phyloP scores from a whole-genome alignment of 208 protist genomes.

The Endotrypanum monterogeii region DNA sequence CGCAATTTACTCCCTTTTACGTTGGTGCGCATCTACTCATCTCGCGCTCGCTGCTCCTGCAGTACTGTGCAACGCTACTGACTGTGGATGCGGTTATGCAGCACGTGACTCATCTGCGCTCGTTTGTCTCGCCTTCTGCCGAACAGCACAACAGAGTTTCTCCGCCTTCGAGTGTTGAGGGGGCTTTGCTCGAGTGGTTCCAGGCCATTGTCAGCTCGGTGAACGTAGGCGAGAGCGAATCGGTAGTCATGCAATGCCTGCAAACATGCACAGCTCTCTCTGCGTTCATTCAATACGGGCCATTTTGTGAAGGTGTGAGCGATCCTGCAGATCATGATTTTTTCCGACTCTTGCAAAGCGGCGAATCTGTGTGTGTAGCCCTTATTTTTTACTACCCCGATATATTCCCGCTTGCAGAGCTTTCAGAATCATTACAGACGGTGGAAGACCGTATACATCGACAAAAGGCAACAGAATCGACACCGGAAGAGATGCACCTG shows the following conservation, averaged over 20 bases:
- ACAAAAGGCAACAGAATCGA: not conserved
- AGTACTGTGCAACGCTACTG: constrained; percentile 50
- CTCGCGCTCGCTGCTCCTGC: constrained; percentile 54
- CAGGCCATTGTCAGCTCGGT: constrained; percentile 22
- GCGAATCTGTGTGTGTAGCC: constrained; percentile 43
- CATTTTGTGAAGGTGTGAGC: constrained; percentile 23
- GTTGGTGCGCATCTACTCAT: constrained; percentile 64
- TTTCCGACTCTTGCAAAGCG: constrained; percentile 34
- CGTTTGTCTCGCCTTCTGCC: not conserved
- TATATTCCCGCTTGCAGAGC: constrained; percentile 31
- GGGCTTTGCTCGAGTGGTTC: constrained; percentile 31
- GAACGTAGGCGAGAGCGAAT: not conserved
- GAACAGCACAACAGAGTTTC: not conserved
- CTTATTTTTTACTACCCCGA: constrained; percentile 68
- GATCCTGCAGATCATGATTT: constrained; percentile 31
- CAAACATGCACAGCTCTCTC: constrained; percentile 3
- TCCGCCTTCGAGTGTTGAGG: constrained; percentile 27
- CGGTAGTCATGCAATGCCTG: not conserved
- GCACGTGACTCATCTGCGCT: constrained; percentile 36
- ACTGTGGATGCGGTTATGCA: constrained; percentile 36
- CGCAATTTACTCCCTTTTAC: constrained; percentile 50
- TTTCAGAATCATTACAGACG: constrained; percentile 9
- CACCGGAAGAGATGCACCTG: not conserved
- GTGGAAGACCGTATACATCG: not conserved
- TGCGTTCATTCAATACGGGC: constrained; percentile 18